A percentile compares a stretch with the other conserved stretches of the same genome.
These are phyloP conservation scores for Gypsophila paniculata DNA, from an alignment of 179 eudicot species.

Conservation along the genomic window DNA sequence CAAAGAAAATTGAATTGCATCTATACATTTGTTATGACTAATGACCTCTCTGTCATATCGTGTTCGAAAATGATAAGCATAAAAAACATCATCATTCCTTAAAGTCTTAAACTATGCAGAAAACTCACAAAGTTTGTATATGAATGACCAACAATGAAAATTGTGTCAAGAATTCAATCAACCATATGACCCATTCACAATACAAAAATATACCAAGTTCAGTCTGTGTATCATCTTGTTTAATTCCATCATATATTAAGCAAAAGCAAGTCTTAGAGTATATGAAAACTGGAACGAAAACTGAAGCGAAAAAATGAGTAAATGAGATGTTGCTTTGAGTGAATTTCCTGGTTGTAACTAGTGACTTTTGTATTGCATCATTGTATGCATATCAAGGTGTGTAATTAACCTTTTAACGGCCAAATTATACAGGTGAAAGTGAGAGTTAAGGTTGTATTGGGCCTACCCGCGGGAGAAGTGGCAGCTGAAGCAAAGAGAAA, in stretches of 20 bases:
- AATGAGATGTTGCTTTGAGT: neutral
- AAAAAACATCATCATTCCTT: neutral
- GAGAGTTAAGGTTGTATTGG: conserved; percentile 71
- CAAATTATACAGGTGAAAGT: conserved; percentile 56
- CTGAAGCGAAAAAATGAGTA: neutral
- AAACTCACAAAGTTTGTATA: neutral
- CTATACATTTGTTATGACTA: no score
- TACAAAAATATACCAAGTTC: no score
- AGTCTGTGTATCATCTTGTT: neutral
- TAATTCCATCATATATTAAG: neutral
- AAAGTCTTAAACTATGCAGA: neutral
- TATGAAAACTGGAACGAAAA: neutral
- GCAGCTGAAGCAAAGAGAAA: conserved; percentile 80
- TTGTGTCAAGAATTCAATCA: neutral
- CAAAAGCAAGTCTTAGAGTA: neutral
- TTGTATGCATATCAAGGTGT: neutral
- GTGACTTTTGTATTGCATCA: neutral
- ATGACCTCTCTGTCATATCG: neutral
- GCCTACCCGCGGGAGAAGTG: conserved; percentile 62
- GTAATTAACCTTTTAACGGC: conserved; percentile 1
- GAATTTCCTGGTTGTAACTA: neutral
- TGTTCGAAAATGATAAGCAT: no score
- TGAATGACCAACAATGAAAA: neutral
- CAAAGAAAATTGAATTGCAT: no score
- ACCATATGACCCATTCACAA: neutral